Evolutionary conservation across 2,329 filamentous ascomycete species (phyloP).

Genomic region (Colletotrichum sp.): DNA sequence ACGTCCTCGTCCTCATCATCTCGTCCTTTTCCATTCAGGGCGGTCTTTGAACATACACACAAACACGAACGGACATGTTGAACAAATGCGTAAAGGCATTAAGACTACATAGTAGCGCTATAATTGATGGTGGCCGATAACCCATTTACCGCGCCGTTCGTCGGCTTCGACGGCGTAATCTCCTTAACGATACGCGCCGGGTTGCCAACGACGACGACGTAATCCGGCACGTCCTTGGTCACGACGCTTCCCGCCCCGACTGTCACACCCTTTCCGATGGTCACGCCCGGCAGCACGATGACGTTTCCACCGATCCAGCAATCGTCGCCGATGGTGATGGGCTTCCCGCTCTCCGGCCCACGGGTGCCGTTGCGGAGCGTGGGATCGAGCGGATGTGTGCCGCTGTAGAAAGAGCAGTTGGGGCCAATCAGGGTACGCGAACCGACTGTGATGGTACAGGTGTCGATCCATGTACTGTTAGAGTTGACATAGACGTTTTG

Average conservation of each 20-base stretch:
- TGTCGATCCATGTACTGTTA: slow-evolving; percentile 79
- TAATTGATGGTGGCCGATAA: slow-evolving; percentile 8
- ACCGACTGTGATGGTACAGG: slow-evolving; percentile 75
- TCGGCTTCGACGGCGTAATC: slow-evolving; percentile 35
- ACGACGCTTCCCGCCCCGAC: slow-evolving; percentile 86
- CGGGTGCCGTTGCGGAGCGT: slow-evolving; percentile 73
- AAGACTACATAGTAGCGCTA: slow-evolving; percentile 15
- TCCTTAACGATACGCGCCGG: slow-evolving; percentile 64
- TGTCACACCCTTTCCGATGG: slow-evolving; percentile 74
- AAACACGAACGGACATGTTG: neutral
- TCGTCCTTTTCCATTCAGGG: slow-evolving; percentile 95
- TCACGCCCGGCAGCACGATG: slow-evolving; percentile 77
- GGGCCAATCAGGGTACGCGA: slow-evolving; percentile 80
- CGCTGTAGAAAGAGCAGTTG: slow-evolving; percentile 76
- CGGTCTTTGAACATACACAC: slow-evolving; percentile 63
- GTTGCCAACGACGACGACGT: slow-evolving; percentile 69
- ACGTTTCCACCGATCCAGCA: slow-evolving; percentile 80
- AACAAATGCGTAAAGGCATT: neutral
- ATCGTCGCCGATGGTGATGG: slow-evolving; percentile 80
- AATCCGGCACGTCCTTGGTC: slow-evolving; percentile 74
- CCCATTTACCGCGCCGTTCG: neutral
- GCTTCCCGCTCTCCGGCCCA: slow-evolving; percentile 77
- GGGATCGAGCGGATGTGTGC: slow-evolving; percentile 79
- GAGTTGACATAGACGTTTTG: slow-evolving; percentile 76
- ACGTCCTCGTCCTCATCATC: slow-evolving; percentile 80